Conservation (phyloP, 495 filamentous ascomycete species). For the Cercophora sp. region DNA sequence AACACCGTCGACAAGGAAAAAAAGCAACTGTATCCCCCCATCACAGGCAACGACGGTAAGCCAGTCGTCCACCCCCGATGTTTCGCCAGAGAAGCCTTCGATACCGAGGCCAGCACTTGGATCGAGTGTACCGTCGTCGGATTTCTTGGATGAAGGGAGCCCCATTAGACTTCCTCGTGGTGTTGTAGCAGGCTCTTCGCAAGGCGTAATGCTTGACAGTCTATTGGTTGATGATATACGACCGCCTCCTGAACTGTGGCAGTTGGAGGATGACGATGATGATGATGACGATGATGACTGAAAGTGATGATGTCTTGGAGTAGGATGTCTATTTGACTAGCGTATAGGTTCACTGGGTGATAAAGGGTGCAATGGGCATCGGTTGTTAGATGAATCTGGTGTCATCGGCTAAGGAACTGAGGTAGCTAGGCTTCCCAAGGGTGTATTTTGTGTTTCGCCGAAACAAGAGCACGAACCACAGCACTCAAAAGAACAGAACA, state of each 20-base stretch:
- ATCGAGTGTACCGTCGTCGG: slow-evolving; percentile 12
- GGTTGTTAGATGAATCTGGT: too few relatives aligned
- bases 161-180: slow-evolving; percentile 2
- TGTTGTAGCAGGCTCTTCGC: slow-evolving; percentile 29
- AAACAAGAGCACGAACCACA: too few relatives aligned
- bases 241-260: slow-evolving; percentile 38
- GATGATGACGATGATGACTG: slow-evolving; percentile 3
- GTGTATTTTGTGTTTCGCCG: too few relatives aligned
- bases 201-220: slow-evolving; percentile 50
- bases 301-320: neutral
- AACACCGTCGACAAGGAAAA: neutral
- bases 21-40: slow-evolving; percentile 20
- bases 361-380: too few relatives aligned
- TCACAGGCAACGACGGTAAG: slow-evolving; percentile 47
- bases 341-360: too few relatives aligned
- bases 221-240: slow-evolving; percentile 46
- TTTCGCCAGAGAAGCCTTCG: slow-evolving; percentile 14
- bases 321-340: too few relatives aligned
- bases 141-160: slow-evolving; percentile 11
- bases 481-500: too few relatives aligned
- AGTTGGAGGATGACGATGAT: slow-evolving; percentile 44
- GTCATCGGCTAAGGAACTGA: too few relatives aligned
- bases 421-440: too few relatives aligned
- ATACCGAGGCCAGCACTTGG: slow-evolving; percentile 17
- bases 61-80: slow-evolving; percentile 26